Evolutionary conservation across 164 flowering plant genomes (phyloP).

Genomic region (Stephania japonica): DNA sequence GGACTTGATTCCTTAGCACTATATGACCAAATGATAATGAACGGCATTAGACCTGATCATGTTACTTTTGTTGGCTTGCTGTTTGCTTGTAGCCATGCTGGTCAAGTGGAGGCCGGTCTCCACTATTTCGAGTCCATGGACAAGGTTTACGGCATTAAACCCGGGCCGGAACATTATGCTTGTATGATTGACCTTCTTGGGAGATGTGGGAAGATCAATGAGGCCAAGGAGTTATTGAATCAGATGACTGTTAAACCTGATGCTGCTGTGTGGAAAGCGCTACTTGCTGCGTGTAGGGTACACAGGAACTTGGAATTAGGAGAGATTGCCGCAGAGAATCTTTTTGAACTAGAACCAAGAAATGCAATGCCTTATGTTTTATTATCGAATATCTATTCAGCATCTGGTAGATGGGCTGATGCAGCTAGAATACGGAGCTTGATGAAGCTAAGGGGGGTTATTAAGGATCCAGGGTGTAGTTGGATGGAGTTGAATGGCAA

Average conservation of each 20-base stretch:
- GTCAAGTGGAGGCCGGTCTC: constrained; percentile 54
- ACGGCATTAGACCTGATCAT: constrained; percentile 60
- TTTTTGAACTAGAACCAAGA: constrained; percentile 58
- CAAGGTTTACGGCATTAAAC: constrained; percentile 46
- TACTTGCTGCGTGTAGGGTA: constrained; percentile 64
- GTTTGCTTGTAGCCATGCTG: constrained; percentile 87
- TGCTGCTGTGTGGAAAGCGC: constrained; percentile 77
- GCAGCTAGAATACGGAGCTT: constrained; percentile 49
- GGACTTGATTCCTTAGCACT: constrained; percentile 47
- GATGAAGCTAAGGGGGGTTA: constrained; percentile 62
- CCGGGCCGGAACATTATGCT: constrained; percentile 74
- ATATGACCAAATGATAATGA: constrained; percentile 53
- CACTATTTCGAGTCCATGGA: constrained; percentile 58
- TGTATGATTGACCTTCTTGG: constrained; percentile 86
- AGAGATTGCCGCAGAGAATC: constrained; percentile 60
- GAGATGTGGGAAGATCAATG: constrained; percentile 57
- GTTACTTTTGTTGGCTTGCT: constrained; percentile 71
- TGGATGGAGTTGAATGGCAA: constrained; percentile 66
- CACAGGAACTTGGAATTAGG: constrained; percentile 55
- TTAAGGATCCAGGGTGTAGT: constrained; percentile 79
- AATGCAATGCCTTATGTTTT: constrained; percentile 69
- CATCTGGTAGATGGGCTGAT: constrained; percentile 57
- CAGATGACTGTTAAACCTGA: constrained; percentile 63
- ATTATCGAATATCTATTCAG: constrained; percentile 70
- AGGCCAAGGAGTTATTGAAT: constrained; percentile 52